Conservation (phyloP, 2,329 filamentous ascomycete species). For the Trichophyton simii region DNA sequence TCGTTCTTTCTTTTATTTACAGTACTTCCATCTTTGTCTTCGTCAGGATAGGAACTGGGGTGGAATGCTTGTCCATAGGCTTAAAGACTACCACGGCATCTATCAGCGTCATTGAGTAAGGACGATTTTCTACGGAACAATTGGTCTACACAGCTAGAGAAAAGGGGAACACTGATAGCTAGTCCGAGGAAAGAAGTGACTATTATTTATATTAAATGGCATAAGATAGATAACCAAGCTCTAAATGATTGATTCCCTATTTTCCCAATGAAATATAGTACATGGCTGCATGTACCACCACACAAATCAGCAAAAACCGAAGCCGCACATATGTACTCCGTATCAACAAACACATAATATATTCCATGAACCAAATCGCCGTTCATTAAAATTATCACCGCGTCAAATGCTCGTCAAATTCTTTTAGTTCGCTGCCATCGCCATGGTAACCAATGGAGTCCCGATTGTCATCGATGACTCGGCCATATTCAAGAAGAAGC, state of each 20-base stretch:
- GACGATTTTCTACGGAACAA: too few species aligned
- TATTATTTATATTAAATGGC: background rate
- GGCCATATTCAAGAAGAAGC: conserved; percentile 51
- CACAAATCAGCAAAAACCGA: background rate
- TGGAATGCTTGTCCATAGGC: background rate
- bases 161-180: too few species aligned
- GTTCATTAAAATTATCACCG: background rate
- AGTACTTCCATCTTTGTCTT: background rate
- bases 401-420: conserved; percentile 1
- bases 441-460: conserved; percentile 15
- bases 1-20: background rate
- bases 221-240: background rate
- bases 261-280: background rate
- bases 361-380: background rate
- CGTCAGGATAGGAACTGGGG: background rate
- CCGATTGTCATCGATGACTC: conserved; percentile 28
- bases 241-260: background rate
- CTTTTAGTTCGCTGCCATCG: conserved; percentile 4
- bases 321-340: background rate
- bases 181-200: background rate
- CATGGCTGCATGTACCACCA: background rate
- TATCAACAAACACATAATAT: background rate
- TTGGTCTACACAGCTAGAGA: too few species aligned
- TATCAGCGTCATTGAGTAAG: background rate
- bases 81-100: background rate